Evolutionary conservation across 2,329 filamentous ascomycete genomes (phyloP), one percentile per base, ranked within the genome.

Genomic region (Erysiphe neolycopersici): DNA sequence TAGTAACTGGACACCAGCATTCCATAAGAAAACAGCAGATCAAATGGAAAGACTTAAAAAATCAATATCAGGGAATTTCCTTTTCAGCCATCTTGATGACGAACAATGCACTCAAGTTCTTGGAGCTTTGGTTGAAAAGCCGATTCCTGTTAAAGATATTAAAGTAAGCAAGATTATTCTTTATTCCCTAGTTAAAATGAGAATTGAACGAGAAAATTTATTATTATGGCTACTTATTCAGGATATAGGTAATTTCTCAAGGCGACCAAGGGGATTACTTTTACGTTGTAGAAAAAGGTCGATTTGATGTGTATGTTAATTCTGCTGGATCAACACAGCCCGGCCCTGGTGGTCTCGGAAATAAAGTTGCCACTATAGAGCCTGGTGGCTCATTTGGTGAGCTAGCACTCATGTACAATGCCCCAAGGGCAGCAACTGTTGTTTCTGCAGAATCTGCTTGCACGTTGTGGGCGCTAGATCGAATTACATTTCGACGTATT

Each of bases 381-480:
- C 73, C 84, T 3, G 89, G 89, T 42, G 85, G 85, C 47, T 93
- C 84, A 4, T 98, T 98, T 60, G 89, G 89, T 53, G 89, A 98
- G 63, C 68, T 98, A 45, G 89, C 89, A 12, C 68, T 98, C 54
- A 95, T 98, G 89, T 95, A 98, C 65, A 94, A 95, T 56, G 84
- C 89, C 18, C 89, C 89, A 22, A 82, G 89, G 56, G 89, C 89
- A 37, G 89, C 89, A 3, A 95, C 89, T 0, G 82, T 98, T 47
- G 71, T 91, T 47, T 92, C 82, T 29, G 75, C 78, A 12, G 81
- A 91, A 54, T 59, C 76, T 3, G 64, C 70, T 31, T 85, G 79
- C 55, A 85, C 79, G 3, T 69, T 98, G 10, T 98, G 89, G 89
- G 84, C 84, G 17, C 68, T 98, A 42, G 89, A 98, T 58, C 82